These are phyloP conservation scores for Paramecium tetraurelia DNA, from an alignment of 73 alveolate genomes.

Conservation along the genomic window DNA sequence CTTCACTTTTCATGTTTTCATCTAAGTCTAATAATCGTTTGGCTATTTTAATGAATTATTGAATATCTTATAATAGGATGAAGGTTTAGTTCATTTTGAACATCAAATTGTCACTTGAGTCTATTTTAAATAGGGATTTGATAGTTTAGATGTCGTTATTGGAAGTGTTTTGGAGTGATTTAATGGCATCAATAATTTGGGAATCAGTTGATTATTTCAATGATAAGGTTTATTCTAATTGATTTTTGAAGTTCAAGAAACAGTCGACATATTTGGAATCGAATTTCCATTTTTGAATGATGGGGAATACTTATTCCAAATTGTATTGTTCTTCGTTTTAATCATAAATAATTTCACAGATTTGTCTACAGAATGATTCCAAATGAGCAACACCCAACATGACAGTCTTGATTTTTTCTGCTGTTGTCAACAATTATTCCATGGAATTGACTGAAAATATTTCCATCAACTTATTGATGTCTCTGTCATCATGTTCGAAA, in stretches of 20 bases:
- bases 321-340: slow-evolving; percentile 24
- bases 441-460: slow-evolving; percentile 36
- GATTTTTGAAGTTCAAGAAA: slow-evolving; percentile 14
- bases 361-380: slow-evolving; percentile 28
- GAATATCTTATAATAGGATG: slow-evolving; percentile 9
- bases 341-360: slow-evolving; percentile 33
- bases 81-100: slow-evolving; percentile 28
- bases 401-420: slow-evolving; percentile 40
- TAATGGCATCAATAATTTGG: background rate
- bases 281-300: slow-evolving; percentile 13
- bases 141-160: background rate
- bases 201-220: slow-evolving; percentile 30
- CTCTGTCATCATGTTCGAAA: background rate
- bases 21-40: slow-evolving; percentile 42
- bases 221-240: background rate
- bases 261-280: slow-evolving; percentile 43
- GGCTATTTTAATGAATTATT: slow-evolving; percentile 38
- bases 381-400: slow-evolving; percentile 43
- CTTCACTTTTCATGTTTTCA: slow-evolving; percentile 55
- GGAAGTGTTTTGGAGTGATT: background rate
- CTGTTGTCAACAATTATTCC: slow-evolving; percentile 36
- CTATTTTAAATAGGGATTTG: slow-evolving; percentile 33
- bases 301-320: background rate
- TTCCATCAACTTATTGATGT: background rate
- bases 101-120: slow-evolving; percentile 30